These are phyloP conservation scores for Knoxdaviesia capensis DNA, from an alignment of 2,329 filamentous ascomycete species.

Conservation along the genomic window DNA sequence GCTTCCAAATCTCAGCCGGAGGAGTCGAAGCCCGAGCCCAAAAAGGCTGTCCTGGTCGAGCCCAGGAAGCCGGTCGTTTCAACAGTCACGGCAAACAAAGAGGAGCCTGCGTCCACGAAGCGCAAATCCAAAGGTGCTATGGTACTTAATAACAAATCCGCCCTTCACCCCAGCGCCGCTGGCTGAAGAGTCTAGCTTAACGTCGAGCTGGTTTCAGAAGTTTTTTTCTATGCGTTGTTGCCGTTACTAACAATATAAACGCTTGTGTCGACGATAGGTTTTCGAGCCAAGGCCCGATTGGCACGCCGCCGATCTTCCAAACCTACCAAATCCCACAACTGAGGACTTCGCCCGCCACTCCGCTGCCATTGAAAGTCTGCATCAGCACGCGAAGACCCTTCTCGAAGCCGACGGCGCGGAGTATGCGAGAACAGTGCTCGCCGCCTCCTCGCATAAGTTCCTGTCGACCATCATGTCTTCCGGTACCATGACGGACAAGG, in stretches of 20 bases:
- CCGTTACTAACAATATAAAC: no score
- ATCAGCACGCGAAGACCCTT: conserved; percentile 52
- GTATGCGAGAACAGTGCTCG: conserved; percentile 54
- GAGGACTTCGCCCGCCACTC: conserved; percentile 23
- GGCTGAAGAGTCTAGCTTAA: no score
- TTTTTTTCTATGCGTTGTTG: no score
- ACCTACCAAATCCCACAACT: conserved; percentile 21
- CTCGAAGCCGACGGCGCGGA: conserved; percentile 58
- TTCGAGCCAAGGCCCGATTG: conserved; percentile 39
- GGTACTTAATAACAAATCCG: no score
- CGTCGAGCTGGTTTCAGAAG: no score
- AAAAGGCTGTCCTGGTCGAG: no score
- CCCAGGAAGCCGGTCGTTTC: no score
- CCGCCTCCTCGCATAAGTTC: conserved; percentile 84
- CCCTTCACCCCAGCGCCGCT: no score
- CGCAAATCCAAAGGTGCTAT: no score
- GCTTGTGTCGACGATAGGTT: conserved; percentile 14
- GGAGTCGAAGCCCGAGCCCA: conserved; percentile 15
- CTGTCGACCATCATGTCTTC: conserved; percentile 93
- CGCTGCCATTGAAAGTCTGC: conserved; percentile 27
- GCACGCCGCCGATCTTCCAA: conserved; percentile 24
- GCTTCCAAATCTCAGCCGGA: conserved; percentile 11
- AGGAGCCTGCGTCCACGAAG: no score
- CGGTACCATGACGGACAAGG: conserved; percentile 89
- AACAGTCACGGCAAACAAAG: no score